Conservation (phyloP, 352 stramenopile species). For the Globisporangium middletonii region DNA sequence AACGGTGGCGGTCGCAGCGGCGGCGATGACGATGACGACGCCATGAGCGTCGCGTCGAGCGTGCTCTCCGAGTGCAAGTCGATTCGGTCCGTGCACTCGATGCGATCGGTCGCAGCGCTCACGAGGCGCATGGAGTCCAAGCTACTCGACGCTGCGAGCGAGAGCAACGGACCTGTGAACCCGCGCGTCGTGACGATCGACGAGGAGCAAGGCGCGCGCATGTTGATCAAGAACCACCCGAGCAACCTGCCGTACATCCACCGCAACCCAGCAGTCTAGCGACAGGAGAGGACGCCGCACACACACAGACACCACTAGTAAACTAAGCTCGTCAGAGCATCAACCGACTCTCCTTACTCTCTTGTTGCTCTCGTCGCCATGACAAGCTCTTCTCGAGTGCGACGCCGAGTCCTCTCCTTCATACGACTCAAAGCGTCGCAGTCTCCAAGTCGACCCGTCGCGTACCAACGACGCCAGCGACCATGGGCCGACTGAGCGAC, state of each 20-base stretch:
- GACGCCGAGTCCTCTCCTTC: background rate
- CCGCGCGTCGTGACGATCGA: constrained; percentile 87
- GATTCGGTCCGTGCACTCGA: constrained; percentile 80
- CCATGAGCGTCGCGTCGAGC: constrained; percentile 55
- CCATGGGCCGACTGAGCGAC: constrained; percentile 20
- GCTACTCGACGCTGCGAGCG: constrained; percentile 24
- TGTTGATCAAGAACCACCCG: constrained; percentile 85
- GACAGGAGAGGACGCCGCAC: background rate
- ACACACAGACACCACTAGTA: background rate
- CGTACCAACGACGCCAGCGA: background rate
- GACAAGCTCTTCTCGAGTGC: too few relatives aligned
- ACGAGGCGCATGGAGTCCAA: constrained; percentile 72
- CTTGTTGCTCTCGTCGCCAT: too few relatives aligned
- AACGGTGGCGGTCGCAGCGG: constrained; percentile 4
- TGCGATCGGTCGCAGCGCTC: constrained; percentile 69
- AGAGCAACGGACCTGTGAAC: constrained; percentile 29
- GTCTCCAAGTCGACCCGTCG: background rate
- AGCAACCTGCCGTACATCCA: constrained; percentile 94
- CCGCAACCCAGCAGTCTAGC: constrained; percentile 90
- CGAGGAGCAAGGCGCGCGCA: constrained; percentile 79
- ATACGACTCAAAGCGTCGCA: background rate
- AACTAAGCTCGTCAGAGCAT: background rate
- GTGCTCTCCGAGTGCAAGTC: constrained; percentile 86
- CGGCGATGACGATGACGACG: constrained; percentile 53
- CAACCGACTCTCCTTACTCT: too few relatives aligned